Evolutionary conservation across 1,284 basidiomycete genomes (phyloP).

Genomic region (Tylopilus sp.): DNA sequence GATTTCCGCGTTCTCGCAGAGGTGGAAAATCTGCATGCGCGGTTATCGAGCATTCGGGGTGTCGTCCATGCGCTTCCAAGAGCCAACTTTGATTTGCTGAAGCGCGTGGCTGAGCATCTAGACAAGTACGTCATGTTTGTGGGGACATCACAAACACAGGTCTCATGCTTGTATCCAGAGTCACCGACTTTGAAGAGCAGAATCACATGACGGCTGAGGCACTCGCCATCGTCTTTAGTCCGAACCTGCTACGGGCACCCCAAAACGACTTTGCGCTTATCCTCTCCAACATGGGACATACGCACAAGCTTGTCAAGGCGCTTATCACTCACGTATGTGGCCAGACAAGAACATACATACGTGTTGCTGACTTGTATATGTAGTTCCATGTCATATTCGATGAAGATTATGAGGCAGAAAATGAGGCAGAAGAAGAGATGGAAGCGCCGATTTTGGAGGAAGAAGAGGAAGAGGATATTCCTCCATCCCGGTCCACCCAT

Average conservation of each 20-base stretch:
- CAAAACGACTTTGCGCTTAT: slow-evolving; percentile 80
- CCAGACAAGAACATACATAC: neutral
- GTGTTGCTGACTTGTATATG: slow-evolving; percentile 15
- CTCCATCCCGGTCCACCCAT: slow-evolving; percentile 39
- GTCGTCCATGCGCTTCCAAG: slow-evolving; percentile 77
- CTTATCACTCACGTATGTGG: slow-evolving; percentile 79
- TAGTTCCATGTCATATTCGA: slow-evolving; percentile 65
- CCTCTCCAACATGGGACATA: slow-evolving; percentile 81
- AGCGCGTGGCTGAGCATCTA: slow-evolving; percentile 83
- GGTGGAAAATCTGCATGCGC: slow-evolving; percentile 73
- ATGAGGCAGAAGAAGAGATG: slow-evolving; percentile 58
- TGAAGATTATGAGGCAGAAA: slow-evolving; percentile 55
- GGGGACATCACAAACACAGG: neutral
- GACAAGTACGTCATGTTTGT: slow-evolving; percentile 65
- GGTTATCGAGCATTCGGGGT: slow-evolving; percentile 70
- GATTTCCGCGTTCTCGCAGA: slow-evolving; percentile 51
- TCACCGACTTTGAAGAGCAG: slow-evolving; percentile 85
- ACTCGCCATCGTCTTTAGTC: slow-evolving; percentile 86
- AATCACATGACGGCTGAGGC: slow-evolving; percentile 90
- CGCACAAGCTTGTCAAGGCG: slow-evolving; percentile 80
- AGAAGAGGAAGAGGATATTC: slow-evolving; percentile 54
- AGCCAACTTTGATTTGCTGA: slow-evolving; percentile 79
- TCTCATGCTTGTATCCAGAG: slow-evolving; percentile 54
- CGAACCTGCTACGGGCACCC: slow-evolving; percentile 77
- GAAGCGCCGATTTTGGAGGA: slow-evolving; percentile 62